Percentiles rank a stretch among this genome's conserved stretches.
Conservation (phyloP, 1,284 basidiomycete species). For the Ceratobasidium sp. region DNA sequence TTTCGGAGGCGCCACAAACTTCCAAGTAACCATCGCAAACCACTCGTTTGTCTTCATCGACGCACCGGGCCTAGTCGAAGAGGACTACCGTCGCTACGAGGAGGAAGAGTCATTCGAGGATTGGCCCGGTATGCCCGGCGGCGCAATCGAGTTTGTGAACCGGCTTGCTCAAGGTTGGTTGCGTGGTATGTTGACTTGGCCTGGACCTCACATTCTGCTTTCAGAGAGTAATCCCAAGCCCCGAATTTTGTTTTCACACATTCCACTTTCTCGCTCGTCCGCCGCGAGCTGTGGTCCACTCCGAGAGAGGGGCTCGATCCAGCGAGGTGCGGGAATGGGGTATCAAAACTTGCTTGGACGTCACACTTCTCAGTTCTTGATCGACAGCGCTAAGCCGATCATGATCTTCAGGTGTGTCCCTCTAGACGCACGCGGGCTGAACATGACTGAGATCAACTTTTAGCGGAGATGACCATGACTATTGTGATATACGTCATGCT, state of each 20-base stretch:
- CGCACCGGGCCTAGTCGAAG: constrained; percentile 75
- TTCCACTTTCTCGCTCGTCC: constrained; percentile 77
- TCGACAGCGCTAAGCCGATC: constrained; percentile 68
- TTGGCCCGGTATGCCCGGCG: constrained; percentile 66
- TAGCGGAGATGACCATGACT: constrained; percentile 86
- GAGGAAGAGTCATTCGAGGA: constrained; percentile 58
- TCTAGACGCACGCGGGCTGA: constrained; percentile 8
- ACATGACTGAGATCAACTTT: constrained; percentile 49
- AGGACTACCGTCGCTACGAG: constrained; percentile 72
- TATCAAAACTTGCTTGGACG: constrained; percentile 82
- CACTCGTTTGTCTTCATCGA: constrained; percentile 78
- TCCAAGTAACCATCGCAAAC: constrained; percentile 62
- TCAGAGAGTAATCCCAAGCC: constrained; percentile 55
- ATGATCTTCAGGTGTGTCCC: constrained; percentile 71
- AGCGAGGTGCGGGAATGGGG: constrained; percentile 75
- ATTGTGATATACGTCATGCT: constrained; percentile 75
- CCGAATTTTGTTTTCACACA: constrained; percentile 77
- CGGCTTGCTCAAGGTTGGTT: constrained; percentile 59
- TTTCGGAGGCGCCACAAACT: constrained; percentile 68
- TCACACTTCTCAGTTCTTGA: constrained; percentile 71
- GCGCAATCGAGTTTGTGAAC: constrained; percentile 76
- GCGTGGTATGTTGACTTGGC: constrained; percentile 7
- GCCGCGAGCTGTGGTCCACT: constrained; percentile 74
- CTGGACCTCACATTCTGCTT: constrained; percentile 37
- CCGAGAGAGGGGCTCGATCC: constrained; percentile 74